phyloP scores from a whole-genome alignment of 345 rosid species.

The Pugionium dolabratum region DNA sequence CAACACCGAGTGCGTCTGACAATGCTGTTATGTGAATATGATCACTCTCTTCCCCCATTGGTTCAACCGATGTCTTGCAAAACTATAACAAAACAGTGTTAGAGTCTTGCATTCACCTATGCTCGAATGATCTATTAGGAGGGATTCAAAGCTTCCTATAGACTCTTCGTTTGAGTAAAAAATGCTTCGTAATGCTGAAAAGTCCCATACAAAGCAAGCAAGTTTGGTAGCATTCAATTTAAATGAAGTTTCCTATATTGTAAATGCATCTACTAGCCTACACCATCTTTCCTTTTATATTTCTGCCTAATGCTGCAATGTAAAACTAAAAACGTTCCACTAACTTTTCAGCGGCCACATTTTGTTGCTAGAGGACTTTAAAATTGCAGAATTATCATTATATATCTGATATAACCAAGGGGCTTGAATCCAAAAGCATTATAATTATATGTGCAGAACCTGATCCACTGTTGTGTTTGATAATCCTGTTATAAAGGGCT shows the following conservation, averaged over 20 bases:
- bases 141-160: not conserved
- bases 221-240: constrained; percentile 7
- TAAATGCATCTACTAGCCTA: not conserved
- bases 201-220: constrained; percentile 1
- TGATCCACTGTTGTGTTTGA: constrained; percentile 87
- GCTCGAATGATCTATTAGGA: not conserved
- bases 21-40: constrained; percentile 95
- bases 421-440: constrained; percentile 6
- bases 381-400: not conserved
- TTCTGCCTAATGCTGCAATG: not conserved
- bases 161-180: constrained; percentile 5
- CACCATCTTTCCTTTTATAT: not conserved
- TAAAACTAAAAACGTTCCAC: not conserved
- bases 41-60: constrained; percentile 99
- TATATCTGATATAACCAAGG: not conserved
- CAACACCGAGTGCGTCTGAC: constrained; percentile 90
- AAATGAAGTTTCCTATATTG: not conserved
- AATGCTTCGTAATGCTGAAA: not conserved
- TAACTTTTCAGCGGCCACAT: not conserved
- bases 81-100: constrained; percentile 56
- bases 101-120: constrained; percentile 4
- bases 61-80: constrained; percentile 98
- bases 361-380: too few species aligned
- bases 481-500: constrained; percentile 85
- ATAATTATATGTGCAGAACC: constrained; percentile 51